These are phyloP conservation scores for Colletotrichum endophyticum DNA, from an alignment of 2,329 filamentous ascomycete genomes.

Conservation along the genomic window DNA sequence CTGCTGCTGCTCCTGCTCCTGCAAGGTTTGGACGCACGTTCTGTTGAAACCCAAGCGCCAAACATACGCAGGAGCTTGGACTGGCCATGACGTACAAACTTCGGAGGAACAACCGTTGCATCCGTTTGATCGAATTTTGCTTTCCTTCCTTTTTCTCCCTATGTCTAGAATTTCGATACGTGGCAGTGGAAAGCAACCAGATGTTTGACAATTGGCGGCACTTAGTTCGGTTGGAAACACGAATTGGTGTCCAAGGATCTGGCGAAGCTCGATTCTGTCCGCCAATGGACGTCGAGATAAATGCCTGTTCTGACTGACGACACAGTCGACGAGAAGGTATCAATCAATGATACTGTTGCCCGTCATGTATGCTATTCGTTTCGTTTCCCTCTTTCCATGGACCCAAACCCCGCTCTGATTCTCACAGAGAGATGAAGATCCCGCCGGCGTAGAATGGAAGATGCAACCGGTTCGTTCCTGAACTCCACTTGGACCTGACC, in stretches of 20 bases:
- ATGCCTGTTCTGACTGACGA: not conserved
- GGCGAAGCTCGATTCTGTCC: not conserved
- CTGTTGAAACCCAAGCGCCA: constrained; percentile 19
- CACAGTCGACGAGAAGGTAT: not conserved
- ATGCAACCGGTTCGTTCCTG: not conserved
- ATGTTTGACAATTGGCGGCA: not conserved
- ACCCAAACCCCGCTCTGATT: not conserved
- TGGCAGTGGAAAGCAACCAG: not conserved
- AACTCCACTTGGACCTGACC: not conserved
- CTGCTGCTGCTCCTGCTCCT: not conserved
- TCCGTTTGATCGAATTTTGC: not conserved
- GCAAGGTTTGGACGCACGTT: constrained; percentile 18
- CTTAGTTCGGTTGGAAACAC: not conserved
- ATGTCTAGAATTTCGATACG: not conserved
- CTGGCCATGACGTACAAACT: constrained; percentile 6
- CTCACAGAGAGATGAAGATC: not conserved
- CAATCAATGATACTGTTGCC: not conserved
- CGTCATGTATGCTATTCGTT: not conserved
- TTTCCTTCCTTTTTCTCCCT: not conserved
- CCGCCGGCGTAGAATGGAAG: not conserved
- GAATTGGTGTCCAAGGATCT: not conserved
- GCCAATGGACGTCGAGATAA: not conserved
- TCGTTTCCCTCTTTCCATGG: not conserved
- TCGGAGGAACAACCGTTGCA: not conserved
- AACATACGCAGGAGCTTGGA: constrained; percentile 10